Evolutionary conservation across 441 rosid species (phyloP), one percentile per base, ranked within the genome.

Genomic region (Gossypium aridum): DNA sequence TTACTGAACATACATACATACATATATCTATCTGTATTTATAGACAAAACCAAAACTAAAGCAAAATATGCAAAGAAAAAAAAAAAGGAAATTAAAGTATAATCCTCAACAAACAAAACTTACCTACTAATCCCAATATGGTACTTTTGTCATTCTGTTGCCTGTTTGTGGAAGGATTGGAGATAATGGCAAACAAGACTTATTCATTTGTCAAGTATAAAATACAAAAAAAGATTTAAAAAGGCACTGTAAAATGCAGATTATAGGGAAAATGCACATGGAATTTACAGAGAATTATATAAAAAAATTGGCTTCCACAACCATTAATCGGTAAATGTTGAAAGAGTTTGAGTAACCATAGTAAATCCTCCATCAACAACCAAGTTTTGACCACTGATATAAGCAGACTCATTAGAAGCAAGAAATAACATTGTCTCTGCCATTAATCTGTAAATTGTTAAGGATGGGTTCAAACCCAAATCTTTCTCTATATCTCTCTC

Each of bases 361-460:
- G 93, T 81, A 77, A 82, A 88, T 7, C 97, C 97, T 3, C 94
- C 97, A 71, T 90, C 98, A 80, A 92, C 87, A 1, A 81, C 90
- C 81, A 94, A 79, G 77, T 94, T 92, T 72, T 88, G 97, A 2
- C 94, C 92, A 37, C 92, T 93, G 39, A 92, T 76, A 69, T 92
- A 92, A 55, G 83, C 86, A 12, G 97, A 87, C 71, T 89, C 96
- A 81, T 94, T 92, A 0, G 94, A 90, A 26, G 96, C 93, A 45
- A 94, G 82, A 82, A 92, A 92, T 80, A 92, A 37, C 31, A 91
- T 94, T 14, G 93, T 85, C 73, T 94, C 96, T 12, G 94, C 97
- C 8, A 34, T 34, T 34, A 34, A 34, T 34, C 1, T 7, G 39
- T 34, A 34, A 34, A 6, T 34, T 34, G 39, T 34, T 34, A 34